Base-by-base conservation (phyloP, 371 early-diverging fungal species). In the Paraphysoderma sedebokerense region DNA sequence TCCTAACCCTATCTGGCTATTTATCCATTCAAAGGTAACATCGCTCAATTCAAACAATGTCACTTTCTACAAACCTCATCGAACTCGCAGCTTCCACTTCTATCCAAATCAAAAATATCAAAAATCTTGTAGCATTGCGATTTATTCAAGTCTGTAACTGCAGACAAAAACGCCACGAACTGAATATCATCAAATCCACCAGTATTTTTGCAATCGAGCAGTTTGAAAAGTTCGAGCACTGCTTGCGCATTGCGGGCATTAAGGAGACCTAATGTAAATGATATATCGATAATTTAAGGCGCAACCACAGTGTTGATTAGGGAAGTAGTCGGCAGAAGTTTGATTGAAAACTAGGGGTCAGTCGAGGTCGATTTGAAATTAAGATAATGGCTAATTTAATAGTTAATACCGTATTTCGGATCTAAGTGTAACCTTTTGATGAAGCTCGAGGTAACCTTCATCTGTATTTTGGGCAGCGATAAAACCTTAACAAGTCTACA, bases 21-120 rank as follows among this genome's bases (percentile, higher is more conserved):
- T n/a, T n/a, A n/a, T n/a, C n/a, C n/a, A n/a, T n/a, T n/a, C n/a
- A n/a, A n/a, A n/a, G n/a, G n/a, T n/a, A n/a, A n/a, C n/a, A n/a
- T n/a, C n/a, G n/a, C n/a, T n/a, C n/a, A n/a, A n/a, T n/a, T n/a
- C n/a, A n/a, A n/a, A n/a, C n/a, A n/a, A n/a, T n/a, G n/a, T n/a
- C n/a, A n/a, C n/a, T n/a, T n/a, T n/a, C n/a, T 30, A 5, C 36
- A 22, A 19, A 61, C 65, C 56, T 64, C 64, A 39, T 67, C 60
- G 54, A 67, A 67, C 48, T 67, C 67, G 26, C 60, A 60, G 12
- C 53, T 55, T 0, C 67, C 67, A 27, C 47, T 45, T 23, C 64
- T 38, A 41, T 67, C 67, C 29, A 67, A 38, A 54, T 67, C 67
- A 41, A 67, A 65, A 19, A 67, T 52, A 46, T 67, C 65, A 53